These are phyloP conservation scores for Zygotorulaspora florentina DNA, from an alignment of 805 yeast species.

Conservation along the genomic window DNA sequence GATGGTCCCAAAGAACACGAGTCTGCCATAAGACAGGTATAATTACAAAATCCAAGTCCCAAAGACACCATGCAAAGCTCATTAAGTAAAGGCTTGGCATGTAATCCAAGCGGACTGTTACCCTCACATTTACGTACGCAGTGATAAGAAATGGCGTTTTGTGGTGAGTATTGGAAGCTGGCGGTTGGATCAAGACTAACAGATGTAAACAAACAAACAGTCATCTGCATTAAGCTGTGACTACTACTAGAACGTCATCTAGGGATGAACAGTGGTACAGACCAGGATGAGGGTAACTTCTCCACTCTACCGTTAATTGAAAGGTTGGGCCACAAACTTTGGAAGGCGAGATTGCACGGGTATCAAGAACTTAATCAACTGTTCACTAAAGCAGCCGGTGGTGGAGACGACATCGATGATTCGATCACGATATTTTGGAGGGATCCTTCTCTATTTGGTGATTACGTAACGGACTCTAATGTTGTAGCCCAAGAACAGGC, in stretches of 20 bases:
- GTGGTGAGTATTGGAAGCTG: neutral
- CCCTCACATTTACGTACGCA: neutral
- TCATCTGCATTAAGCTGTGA: neutral
- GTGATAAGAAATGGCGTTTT: neutral
- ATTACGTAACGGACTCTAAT: constrained; percentile 68
- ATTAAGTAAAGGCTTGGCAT: too few species aligned
- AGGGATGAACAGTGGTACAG: constrained; percentile 8
- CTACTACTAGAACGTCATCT: neutral
- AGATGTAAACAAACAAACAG: constrained; percentile 7
- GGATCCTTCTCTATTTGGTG: constrained; percentile 53
- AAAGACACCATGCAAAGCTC: too few species aligned
- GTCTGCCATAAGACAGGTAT: too few species aligned
- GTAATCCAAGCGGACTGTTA: neutral
- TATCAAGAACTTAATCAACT: constrained; percentile 59
- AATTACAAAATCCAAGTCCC: too few species aligned
- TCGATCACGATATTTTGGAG: constrained; percentile 35
- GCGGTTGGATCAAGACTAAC: neutral
- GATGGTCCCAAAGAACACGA: too few species aligned
- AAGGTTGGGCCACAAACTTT: constrained; percentile 62
- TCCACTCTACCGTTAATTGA: constrained; percentile 61
- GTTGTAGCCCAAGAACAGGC: constrained; percentile 92
- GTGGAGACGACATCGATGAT: constrained; percentile 6
- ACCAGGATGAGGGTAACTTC: constrained; percentile 53
- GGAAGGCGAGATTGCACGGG: constrained; percentile 84
- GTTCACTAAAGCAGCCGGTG: constrained; percentile 44